Evolutionary conservation across 23 red algal genomes (phyloP), one percentile per base, ranked within the genome.

Genomic region (Cyanidioschyzon merolae): DNA sequence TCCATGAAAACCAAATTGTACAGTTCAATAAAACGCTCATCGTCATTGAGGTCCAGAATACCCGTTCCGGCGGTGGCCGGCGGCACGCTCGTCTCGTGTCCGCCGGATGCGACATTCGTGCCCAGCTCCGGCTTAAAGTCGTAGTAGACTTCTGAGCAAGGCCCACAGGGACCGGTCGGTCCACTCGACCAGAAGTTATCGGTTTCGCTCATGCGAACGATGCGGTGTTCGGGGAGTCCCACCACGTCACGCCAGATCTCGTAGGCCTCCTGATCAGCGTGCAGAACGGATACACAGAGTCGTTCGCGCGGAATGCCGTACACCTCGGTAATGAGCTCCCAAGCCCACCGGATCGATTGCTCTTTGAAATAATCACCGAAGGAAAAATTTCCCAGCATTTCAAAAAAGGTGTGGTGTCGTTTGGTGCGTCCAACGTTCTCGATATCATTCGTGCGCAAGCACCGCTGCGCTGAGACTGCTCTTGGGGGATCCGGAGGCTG

Each of bases 1-100:
- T 97, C 83, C 88, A 91, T 97, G 68, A 97, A 97, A 32, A 97
- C 93, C 17, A 97, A 68, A 67, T 97, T 97, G 75, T 91, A 97
- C 41, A 97, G 45, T 86, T 97, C 93, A 25, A 97, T 89, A 39
- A 89, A 91, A 25, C 88, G 84, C 31, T 67, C 40, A 75, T 97
- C 93, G 68, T 97, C 93, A 37, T 80, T 58, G 29, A 91, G 45
- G 57, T 89, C 83, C 16, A 71, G 12, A 7, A 35, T 27, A 32
- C 32, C 30, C 21, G n/a, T 3, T 32, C 16, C 63, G 12, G 16
- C 63, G 21, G 12, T 27, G 7, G 63, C 32, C 29, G 63, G 12
- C 7, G 63, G 16, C 16, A 15, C 63, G 1, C 21, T 21, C 7
- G 12, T 54, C 7, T 54, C 12, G 26, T 67, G 31, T 17, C 1